Conservation (phyloP, 345 rosid genomes). For the Ceriops tagal region DNA sequence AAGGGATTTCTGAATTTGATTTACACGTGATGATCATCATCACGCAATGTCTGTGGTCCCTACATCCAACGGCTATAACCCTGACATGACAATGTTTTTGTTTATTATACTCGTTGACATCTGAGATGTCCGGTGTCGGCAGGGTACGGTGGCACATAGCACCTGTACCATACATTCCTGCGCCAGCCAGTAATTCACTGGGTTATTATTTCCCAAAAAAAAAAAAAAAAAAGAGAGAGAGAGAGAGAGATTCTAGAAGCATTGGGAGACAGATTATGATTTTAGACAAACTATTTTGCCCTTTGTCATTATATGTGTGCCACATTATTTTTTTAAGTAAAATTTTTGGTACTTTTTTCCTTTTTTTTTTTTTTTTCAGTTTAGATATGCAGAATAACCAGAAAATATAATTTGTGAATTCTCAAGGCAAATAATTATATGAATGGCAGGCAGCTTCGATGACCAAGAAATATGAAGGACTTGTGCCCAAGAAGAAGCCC, state of each 20-base stretch:
- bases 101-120: background rate
- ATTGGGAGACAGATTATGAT: too few species aligned
- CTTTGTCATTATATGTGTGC: too few species aligned
- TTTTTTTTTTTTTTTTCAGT: too few species aligned
- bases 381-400: background rate
- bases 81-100: background rate
- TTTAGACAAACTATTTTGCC: too few species aligned
- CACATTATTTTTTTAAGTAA: too few species aligned
- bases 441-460: constrained; percentile 23
- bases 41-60: constrained; percentile 13
- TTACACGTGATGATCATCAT: background rate
- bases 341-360: too few species aligned
- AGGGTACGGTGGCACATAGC: constrained; percentile 10
- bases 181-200: too few species aligned
- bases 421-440: background rate
- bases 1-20: too few species aligned
- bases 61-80: constrained; percentile 22
- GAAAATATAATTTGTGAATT: background rate
- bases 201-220: too few species aligned
- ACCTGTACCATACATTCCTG: background rate
- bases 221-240: too few species aligned
- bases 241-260: too few species aligned
- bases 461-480: constrained; percentile 63
- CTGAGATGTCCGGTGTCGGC: constrained; percentile 25
- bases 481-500: constrained; percentile 83